A percentile compares a stretch with the other conserved stretches of the same genome.
phyloP scores from a whole-genome alignment of 768 basidiomycete genomes.

The Suillus sp. region DNA sequence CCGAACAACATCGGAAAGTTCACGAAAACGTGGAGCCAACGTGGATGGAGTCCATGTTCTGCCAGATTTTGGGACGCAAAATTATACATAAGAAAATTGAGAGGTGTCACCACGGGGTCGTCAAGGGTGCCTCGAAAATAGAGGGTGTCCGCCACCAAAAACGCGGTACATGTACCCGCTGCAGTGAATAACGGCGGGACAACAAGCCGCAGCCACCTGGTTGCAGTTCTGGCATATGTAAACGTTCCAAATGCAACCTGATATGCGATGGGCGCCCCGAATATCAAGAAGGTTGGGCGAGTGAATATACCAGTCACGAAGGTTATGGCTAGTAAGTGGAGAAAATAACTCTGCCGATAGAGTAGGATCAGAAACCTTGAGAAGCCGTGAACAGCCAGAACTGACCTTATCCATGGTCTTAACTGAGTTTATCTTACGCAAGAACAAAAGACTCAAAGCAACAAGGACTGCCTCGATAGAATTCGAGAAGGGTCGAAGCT shows the following conservation, averaged over 20 bases:
- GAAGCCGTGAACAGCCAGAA: neutral
- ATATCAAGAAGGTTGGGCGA: constrained; percentile 39
- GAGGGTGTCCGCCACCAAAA: constrained; percentile 33
- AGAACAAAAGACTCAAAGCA: constrained; percentile 30
- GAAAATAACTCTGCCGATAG: neutral
- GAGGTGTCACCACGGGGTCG: constrained; percentile 34
- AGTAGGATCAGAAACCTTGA: no score
- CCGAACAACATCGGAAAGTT: constrained; percentile 44
- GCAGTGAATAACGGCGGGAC: constrained; percentile 28
- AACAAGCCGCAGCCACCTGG: constrained; percentile 15
- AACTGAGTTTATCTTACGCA: constrained; percentile 21
- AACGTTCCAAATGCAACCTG: constrained; percentile 25
- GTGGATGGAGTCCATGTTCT: constrained; percentile 42
- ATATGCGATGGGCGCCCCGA: constrained; percentile 34
- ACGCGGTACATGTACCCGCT: constrained; percentile 15
- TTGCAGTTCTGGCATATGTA: constrained; percentile 16
- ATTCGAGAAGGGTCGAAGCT: constrained; percentile 43
- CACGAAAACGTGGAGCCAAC: constrained; percentile 41
- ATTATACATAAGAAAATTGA: constrained; percentile 42
- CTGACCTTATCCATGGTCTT: neutral
- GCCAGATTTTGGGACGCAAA: constrained; percentile 38
- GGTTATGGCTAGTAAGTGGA: constrained; percentile 31
- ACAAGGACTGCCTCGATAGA: constrained; percentile 37
- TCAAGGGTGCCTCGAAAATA: constrained; percentile 34
- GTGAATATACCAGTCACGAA: constrained; percentile 35